Percentiles rank a stretch among this genome's conserved stretches.
These are phyloP conservation scores for Ogataea neopini DNA, from an alignment of 805 yeast genomes.

Conservation along the genomic window DNA sequence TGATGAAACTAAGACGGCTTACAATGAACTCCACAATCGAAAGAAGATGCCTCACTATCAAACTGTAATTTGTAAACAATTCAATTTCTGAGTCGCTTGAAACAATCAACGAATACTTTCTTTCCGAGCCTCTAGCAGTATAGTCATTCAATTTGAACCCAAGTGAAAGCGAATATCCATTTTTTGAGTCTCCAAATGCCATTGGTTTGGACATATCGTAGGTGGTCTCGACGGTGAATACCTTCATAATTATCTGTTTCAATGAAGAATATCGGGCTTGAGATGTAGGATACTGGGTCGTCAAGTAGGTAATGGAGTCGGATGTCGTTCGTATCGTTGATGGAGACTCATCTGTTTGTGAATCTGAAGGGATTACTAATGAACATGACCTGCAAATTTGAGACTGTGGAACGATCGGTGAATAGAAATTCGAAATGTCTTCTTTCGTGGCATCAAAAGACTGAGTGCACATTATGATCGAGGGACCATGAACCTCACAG, in stretches of 20 bases:
- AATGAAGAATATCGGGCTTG: conserved; percentile 53
- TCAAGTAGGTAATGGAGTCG: conserved; percentile 37
- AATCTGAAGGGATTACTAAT: conserved; percentile 46
- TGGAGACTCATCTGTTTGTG: conserved; percentile 11
- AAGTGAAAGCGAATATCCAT: conserved; percentile 60
- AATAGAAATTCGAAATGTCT: conserved; percentile 37
- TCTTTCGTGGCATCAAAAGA: conserved; percentile 23
- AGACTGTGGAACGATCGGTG: conserved; percentile 38
- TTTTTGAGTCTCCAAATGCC: conserved; percentile 59
- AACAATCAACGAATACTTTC: conserved; percentile 63
- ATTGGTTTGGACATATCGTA: conserved; percentile 59
- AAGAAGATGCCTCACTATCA: conserved; percentile 43
- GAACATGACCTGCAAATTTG: conserved; percentile 60
- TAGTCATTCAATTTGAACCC: conserved; percentile 63
- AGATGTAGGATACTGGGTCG: conserved; percentile 63
- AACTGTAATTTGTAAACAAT: conserved; percentile 56
- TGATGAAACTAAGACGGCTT: conserved; percentile 21
- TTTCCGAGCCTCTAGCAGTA: conserved; percentile 72
- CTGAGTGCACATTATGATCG: conserved; percentile 65
- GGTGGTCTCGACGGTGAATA: conserved; percentile 66
- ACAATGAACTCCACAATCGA: conserved; percentile 44
- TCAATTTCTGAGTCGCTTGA: conserved; percentile 55
- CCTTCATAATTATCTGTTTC: conserved; percentile 60
- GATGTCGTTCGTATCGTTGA: conserved; percentile 34
- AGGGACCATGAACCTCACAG: conserved; percentile 79